Base-by-base conservation (phyloP, 2,329 filamentous ascomycete genomes). In the Colletotrichum truncatum region DNA sequence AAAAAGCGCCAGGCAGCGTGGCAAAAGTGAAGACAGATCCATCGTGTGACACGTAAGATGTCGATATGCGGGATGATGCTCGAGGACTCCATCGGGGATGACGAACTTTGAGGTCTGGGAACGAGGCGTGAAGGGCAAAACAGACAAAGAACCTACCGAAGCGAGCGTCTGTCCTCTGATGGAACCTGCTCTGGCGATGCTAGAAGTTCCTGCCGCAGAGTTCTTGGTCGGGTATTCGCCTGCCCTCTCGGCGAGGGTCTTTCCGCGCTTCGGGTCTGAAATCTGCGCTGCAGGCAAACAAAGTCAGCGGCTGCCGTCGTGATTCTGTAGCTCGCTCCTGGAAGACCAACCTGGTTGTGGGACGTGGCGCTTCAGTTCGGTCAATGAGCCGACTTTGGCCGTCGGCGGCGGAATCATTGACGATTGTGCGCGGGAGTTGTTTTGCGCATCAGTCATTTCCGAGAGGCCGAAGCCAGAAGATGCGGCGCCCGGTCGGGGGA, bases 361-460 rank as follows among this genome's bases (percentile, higher is more conserved):
- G 11, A 80, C 76, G 59, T 80, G 81, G 69, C 88, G 84, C 77
- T 90, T 90, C 66, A 84, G 60, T 41, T 60, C 56, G 57, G 11
- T 25, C 18, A 61, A 55, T 23, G 57, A 60, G 36, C 77, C 78
- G 1, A 73, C 71, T 66, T 81, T 80, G 18, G 68, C 55, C 3
- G 16, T 28, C 6, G 80, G 73, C 10, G 80, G 77, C 32, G 81
- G 77, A 55, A 78, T 78, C 36, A 79, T 79, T 0, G 81, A 73
- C 2, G 77, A 74, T 52, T 83, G 83, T 10, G 77, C 74, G 53
- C 87, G 84, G 43, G 82, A 75, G 73, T 91, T 90, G 76, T 79
- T 81, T 71, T 90, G 86, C n/a, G 87, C 89, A 7, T 89, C 85
- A 71, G 80, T 83, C 69, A 87, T 84, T 71, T 89, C 87, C 9